Percentiles rank a stretch among this genome's conserved stretches.
These are phyloP conservation scores for Ambrosiella cleistominuta DNA, from an alignment of 2,329 filamentous ascomycete genomes.

Conservation along the genomic window DNA sequence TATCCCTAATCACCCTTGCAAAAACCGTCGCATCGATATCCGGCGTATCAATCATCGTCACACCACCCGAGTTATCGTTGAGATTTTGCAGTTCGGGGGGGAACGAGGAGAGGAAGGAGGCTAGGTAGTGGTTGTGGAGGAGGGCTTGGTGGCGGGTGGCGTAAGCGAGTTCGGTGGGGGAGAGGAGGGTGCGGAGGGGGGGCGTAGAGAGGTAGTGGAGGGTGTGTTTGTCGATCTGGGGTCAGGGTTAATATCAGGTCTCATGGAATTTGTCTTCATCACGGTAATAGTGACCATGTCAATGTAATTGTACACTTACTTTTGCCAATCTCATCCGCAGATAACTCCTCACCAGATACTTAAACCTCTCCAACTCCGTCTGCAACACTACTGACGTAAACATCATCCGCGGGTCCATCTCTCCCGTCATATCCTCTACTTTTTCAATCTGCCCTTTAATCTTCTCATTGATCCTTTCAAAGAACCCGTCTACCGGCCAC, in stretches of 20 bases:
- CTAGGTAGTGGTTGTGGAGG: slow-evolving; percentile 66
- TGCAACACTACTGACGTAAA: slow-evolving; percentile 89
- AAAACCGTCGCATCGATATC: slow-evolving; percentile 76
- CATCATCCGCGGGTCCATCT: slow-evolving; percentile 79
- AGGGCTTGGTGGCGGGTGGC: slow-evolving; percentile 71
- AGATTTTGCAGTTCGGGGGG: slow-evolving; percentile 63
- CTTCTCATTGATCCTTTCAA: slow-evolving; percentile 63
- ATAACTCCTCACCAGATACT: slow-evolving; percentile 73
- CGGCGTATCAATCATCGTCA: slow-evolving; percentile 81
- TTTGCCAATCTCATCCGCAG: slow-evolving; percentile 76
- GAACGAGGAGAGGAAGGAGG: slow-evolving; percentile 71
- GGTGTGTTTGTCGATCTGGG: slow-evolving; percentile 57
- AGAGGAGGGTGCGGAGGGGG: slow-evolving; percentile 44
- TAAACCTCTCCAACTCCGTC: slow-evolving; percentile 87
- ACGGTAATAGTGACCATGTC: neutral
- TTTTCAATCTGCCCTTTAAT: slow-evolving; percentile 52
- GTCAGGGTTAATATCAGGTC: neutral
- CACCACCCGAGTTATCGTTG: slow-evolving; percentile 69
- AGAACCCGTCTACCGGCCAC: slow-evolving; percentile 52
- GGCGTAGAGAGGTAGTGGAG: slow-evolving; percentile 51
- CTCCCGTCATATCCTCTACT: slow-evolving; percentile 61
- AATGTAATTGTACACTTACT: slow-evolving; percentile 27
- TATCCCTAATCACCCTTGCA: slow-evolving; percentile 49
- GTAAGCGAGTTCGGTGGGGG: slow-evolving; percentile 61
- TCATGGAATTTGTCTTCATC: neutral